These are phyloP conservation scores for Solanum megistacrolobum DNA, from an alignment of 257 asterid genomes.

Conservation along the genomic window DNA sequence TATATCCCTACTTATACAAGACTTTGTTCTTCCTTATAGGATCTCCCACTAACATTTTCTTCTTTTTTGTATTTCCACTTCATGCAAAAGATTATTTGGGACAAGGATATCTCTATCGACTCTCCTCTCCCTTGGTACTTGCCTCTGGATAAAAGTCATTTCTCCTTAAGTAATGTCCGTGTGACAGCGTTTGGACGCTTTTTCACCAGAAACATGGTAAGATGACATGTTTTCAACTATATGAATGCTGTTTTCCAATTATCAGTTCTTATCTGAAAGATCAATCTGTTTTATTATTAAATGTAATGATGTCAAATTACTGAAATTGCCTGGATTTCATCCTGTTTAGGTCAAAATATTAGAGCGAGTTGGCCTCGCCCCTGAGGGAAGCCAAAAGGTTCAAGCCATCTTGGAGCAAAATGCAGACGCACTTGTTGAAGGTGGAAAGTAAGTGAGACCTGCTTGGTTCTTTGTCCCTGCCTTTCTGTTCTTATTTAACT, in stretches of 20 bases:
- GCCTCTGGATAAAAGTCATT: slow-evolving; percentile 5
- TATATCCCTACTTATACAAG: neutral
- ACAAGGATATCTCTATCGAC: slow-evolving; percentile 1
- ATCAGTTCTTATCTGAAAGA: neutral
- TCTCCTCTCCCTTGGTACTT: slow-evolving; percentile 9
- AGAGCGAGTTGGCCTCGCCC: slow-evolving; percentile 2
- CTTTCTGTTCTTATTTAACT: neutral
- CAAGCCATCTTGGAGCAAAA: slow-evolving; percentile 6
- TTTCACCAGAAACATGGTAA: slow-evolving; percentile 12
- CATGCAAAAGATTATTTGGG: slow-evolving; percentile 3
- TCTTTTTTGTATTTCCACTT: neutral
- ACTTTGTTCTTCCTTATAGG: neutral
- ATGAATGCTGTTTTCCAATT: neutral
- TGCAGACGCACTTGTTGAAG: slow-evolving; percentile 5
- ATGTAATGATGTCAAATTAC: neutral
- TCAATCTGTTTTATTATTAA: neutral
- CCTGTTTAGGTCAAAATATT: slow-evolving; percentile 1
- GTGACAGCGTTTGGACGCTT: slow-evolving; percentile 7
- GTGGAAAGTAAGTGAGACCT: neutral
- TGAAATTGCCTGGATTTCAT: neutral
- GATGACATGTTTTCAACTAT: neutral
- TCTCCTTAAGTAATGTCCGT: neutral
- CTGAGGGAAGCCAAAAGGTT: slow-evolving; percentile 7
- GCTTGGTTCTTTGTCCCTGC: neutral
- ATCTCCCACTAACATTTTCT: neutral